Evolutionary conservation across 208 protist genomes (phyloP).

Genomic region (Trichomonas tenax): DNA sequence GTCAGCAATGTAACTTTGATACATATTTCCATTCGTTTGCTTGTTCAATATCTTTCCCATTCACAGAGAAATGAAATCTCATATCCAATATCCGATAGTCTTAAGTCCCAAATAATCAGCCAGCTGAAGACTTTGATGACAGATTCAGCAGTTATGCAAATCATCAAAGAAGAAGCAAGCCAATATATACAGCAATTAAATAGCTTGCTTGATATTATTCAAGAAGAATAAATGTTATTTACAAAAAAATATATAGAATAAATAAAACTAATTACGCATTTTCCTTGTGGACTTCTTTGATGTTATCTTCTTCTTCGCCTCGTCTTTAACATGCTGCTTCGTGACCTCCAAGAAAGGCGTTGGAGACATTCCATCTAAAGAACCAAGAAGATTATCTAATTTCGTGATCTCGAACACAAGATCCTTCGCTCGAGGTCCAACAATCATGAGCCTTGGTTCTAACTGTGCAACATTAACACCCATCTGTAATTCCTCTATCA

Average conservation of each 20-base stretch:
- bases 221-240: no score
- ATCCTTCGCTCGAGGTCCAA: not conserved
- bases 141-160: not conserved
- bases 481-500: not conserved
- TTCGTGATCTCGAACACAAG: not conserved
- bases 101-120: not conserved
- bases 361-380: not conserved
- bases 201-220: not conserved
- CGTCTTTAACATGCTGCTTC: not conserved
- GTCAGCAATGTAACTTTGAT: not conserved
- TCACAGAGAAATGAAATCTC: not conserved
- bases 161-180: not conserved
- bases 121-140: not conserved
- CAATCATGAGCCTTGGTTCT: not conserved
- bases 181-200: not conserved
- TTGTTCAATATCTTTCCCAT: not conserved
- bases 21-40: not conserved
- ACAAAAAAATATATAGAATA: no score
- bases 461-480: not conserved
- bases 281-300: not conserved
- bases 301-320: not conserved
- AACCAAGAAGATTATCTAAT: not conserved
- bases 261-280: not conserved
- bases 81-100: not conserved
- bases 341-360: not conserved